Evolutionary conservation across 1,284 basidiomycete species (phyloP).

Genomic region (Boletellus deceptivus): DNA sequence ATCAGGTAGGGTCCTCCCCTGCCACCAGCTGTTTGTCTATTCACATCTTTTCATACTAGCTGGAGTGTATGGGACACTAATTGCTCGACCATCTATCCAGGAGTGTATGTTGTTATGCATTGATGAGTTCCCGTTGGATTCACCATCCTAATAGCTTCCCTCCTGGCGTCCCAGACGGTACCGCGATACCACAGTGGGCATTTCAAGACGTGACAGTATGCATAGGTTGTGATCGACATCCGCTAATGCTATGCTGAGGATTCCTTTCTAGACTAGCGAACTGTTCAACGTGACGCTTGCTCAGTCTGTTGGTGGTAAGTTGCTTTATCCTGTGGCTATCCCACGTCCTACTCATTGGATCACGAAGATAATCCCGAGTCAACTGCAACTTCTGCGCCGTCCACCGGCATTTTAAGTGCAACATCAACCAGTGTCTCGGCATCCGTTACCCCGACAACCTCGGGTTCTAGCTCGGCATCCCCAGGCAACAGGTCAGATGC

Average conservation of each 20-base stretch:
- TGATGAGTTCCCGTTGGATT: not conserved
- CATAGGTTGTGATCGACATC: not conserved
- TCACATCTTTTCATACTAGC: conserved; percentile 16
- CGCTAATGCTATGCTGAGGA: not conserved
- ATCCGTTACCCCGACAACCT: conserved; percentile 5
- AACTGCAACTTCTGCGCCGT: conserved; percentile 15
- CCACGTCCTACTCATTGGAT: not conserved
- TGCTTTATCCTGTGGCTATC: not conserved
- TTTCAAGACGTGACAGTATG: conserved; percentile 32
- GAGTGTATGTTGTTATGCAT: conserved; percentile 13
- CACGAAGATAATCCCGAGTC: conserved; percentile 31
- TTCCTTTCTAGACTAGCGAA: conserved; percentile 14
- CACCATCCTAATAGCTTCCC: conserved; percentile 19
- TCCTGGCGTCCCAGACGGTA: conserved; percentile 23
- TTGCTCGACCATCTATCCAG: conserved; percentile 21
- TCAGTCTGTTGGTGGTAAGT: conserved; percentile 24
- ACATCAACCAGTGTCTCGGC: conserved; percentile 2
- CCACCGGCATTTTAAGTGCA: conserved; percentile 13
- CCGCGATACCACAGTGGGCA: conserved; percentile 33
- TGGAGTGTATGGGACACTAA: conserved; percentile 31
- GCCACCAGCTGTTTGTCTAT: not conserved
- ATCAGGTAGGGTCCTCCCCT: conserved; percentile 12
- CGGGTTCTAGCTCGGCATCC: not conserved
- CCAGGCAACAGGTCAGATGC: conserved; percentile 6
- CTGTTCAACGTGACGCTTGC: conserved; percentile 25